Evolutionary conservation across 2,329 filamentous ascomycete species (phyloP), one percentile per base, ranked within the genome.

Genomic region (Nothopassalora personata): DNA sequence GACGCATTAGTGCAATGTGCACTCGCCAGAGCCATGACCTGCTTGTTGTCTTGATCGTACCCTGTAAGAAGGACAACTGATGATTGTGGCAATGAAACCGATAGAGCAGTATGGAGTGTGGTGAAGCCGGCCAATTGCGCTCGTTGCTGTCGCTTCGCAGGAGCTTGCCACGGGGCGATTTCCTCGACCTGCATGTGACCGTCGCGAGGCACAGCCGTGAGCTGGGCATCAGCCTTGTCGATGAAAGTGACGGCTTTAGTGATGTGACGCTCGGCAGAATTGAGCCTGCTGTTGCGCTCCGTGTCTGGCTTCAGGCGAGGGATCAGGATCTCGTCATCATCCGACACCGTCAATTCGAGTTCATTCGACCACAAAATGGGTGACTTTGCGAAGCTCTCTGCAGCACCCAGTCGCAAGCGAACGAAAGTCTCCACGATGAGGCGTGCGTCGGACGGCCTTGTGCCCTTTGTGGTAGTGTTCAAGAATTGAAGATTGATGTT

Each of bases 251-350:
- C 57, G 34, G 53, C 11, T 48, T 60, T 63, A 50, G 53, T 59
- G 36, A 68, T 67, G 18, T 56, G 53, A 10, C 68, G 67, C 36
- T 60, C 60, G 33, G 61, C 59, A 11, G 69, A 66, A 46, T 70
- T 70, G 39, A 65, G 65, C 3, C 69, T 65, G 19, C 65, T 58
- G 53, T 71, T 70, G 23, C 47, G 64, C 53, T 63, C 62, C 45
- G 19, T 8, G 47, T 66, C 60, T 52, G 62, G 65, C 50, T 58
- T 56, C 11, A 67, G 36, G 31, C 66, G 64, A 19, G 64, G 63
- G 30, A 67, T 62, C 18, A 66, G 30, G 13, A 61, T 19, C 31
- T 63, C 50, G 18, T 60, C 63, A 23, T 58, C 49, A 28, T 47
- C n/a, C 28, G 61, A 47, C 9, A 67, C 27, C 5, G 63, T 61